Base-by-base conservation (phyloP, 257 asterid genomes). In the Nyctanthes arbortristis region DNA sequence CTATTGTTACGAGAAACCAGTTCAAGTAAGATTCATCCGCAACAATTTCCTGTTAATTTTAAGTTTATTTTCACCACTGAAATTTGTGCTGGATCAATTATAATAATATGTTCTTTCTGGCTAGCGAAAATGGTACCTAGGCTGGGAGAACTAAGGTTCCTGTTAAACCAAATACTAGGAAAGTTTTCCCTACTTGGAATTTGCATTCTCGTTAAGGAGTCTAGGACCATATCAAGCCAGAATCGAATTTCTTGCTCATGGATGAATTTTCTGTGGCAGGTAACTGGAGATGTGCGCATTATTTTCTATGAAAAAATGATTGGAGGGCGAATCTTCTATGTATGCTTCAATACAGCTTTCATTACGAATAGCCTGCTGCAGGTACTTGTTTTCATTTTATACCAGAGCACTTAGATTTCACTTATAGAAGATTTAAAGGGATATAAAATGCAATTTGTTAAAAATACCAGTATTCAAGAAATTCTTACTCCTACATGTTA, bases 291-390 rank as follows among this genome's bases (percentile, higher is more conserved):
- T 32, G 84, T 87, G 27, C 92, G 91, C 12, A 81, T 91, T 29
- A 85, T 85, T 64, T 85, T 91, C 81, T 91, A 88, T 4, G 91
- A 91, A 70, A 87, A 78, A 69, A 78, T 87, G 33, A 85, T 87
- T 4, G 95, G 97, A 43, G 92, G 95, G 47, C 89, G 95, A 18
- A 78, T 91, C 43, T 91, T 91, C 77, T 87, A 91, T 16, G 88
- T 79, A 4, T 88, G 96, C 84, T 91, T 91, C 84, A 91, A 91
- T 60, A 88, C 95, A 7, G 78, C 96, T 58, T 91, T 88, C 80
- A 87, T 91, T 66, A 81, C 79, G 1, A 78, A 84, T 67, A 84
- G 96, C 76, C 72, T 91, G 2, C 69, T 91, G 55, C 96, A 88
- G 91, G 97, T 87, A 69, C 61, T 67, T 39, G 29, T 57, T 71